phyloP scores from a whole-genome alignment of 371 early-diverging fungal genomes.

The Mortierella sp. region DNA sequence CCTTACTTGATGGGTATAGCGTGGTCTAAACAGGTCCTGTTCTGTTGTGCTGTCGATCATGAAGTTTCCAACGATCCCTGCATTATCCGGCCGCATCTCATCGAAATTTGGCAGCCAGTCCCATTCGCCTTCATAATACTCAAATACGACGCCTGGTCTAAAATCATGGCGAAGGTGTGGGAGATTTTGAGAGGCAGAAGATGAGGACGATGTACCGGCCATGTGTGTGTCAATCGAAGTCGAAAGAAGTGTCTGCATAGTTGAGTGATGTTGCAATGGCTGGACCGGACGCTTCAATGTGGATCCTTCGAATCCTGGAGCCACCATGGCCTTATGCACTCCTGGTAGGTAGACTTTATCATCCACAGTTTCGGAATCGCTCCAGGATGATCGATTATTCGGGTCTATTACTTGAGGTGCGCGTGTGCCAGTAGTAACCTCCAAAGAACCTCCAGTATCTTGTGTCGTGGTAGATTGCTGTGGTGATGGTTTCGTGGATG shows the following conservation, averaged over 20 bases:
- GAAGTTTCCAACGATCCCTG: slow-evolving; percentile 50
- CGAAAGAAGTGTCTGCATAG: slow-evolving; percentile 18
- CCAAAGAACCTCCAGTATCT: too few species aligned
- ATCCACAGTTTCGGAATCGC: not conserved
- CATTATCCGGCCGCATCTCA: slow-evolving; percentile 48
- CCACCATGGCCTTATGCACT: not conserved
- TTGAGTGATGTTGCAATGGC: slow-evolving; percentile 33
- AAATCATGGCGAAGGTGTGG: slow-evolving; percentile 38
- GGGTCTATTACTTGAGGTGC: too few species aligned
- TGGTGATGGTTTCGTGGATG: not conserved
- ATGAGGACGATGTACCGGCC: not conserved
- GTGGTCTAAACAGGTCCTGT: slow-evolving; percentile 31
- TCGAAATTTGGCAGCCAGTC: slow-evolving; percentile 54
- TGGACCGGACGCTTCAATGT: not conserved
- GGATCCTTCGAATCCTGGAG: not conserved
- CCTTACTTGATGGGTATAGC: slow-evolving; percentile 5
- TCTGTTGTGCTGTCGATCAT: slow-evolving; percentile 53
- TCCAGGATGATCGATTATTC: not conserved
- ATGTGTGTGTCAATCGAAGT: not conserved
- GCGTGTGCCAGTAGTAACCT: too few species aligned
- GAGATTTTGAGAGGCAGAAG: slow-evolving; percentile 1
- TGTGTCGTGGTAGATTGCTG: not conserved
- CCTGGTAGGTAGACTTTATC: not conserved
- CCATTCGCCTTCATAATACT: slow-evolving; percentile 53
- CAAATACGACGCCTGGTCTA: slow-evolving; percentile 45